Evolutionary conservation across 1,284 basidiomycete genomes (phyloP), one percentile per base, ranked within the genome.

Genomic region (Porogramme epimiltina): DNA sequence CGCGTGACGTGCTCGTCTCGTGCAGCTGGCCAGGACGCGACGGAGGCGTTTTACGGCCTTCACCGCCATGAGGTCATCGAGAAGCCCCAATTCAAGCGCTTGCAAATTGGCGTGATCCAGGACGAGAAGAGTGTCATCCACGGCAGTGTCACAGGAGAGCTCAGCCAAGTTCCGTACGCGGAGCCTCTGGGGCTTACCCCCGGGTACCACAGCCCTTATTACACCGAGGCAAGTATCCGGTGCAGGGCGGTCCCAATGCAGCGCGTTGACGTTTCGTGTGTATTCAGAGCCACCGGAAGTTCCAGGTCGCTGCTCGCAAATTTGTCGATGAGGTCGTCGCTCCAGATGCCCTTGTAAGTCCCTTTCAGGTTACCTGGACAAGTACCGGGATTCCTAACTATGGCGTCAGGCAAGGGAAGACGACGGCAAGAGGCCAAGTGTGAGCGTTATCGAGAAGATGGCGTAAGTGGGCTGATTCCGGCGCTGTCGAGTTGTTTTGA

Each of bases 1-100:
- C n/a, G n/a, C n/a, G n/a, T n/a, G n/a, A n/a, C n/a, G n/a, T n/a
- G n/a, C n/a, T n/a, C n/a, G n/a, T n/a, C n/a, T n/a, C n/a, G n/a
- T n/a, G n/a, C 43, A 61, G 65, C 87, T 53, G 91, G 90, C 2
- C 80, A 91, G 68, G 92, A 95, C 67, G 91, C 89, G 2, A 94
- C 93, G 0, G 89, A 93, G 49, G 82, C 81, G 1, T 95, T 95
- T 73, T 95, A 88, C 62, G 83, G 87, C 47, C 81, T 95, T 39
- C 93, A 95, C 69, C 79, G 89, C 39, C 81, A 85, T 50, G 91
- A 94, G 60, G 80, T 95, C 6, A 79, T 95, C 37, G 70, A 77
- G 59, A 84, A 83, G 60, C 87, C 87, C 3, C 85, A 89, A 65
- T 93, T 91, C 64, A 66, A 76, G 45, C 82, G 88, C 20, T 75